Conservation (phyloP, 768 basidiomycete genomes). For the Kwoniella bestiolae region DNA sequence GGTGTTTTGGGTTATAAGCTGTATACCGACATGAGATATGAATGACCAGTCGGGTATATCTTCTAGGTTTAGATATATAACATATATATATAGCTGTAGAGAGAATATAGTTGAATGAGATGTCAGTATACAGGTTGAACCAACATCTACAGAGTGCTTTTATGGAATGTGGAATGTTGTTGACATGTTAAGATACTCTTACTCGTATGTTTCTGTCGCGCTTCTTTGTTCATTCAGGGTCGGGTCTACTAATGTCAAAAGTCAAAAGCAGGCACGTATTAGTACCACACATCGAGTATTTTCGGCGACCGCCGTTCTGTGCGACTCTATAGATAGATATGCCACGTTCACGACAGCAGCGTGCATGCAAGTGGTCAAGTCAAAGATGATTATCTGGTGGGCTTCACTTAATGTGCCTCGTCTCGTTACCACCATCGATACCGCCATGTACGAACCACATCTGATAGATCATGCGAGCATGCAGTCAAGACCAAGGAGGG, state of each 20-base stretch:
- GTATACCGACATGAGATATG: neutral
- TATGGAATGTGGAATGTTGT: conserved; percentile 9
- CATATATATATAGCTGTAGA: too few species aligned
- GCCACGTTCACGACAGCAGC: neutral
- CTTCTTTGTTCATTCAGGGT: too few species aligned
- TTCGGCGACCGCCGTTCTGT: neutral
- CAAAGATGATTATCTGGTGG: too few species aligned
- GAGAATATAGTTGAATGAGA: neutral
- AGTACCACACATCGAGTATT: neutral
- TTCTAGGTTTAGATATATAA: neutral
- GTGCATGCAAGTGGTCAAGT: too few species aligned
- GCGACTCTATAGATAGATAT: neutral
- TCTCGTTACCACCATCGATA: too few species aligned
- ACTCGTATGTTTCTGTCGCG: too few species aligned
- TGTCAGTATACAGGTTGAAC: conserved; percentile 1
- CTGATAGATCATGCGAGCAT: conserved; percentile 37
- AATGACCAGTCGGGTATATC: neutral
- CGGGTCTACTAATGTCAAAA: neutral
- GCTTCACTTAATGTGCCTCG: too few species aligned
- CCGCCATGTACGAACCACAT: conserved; percentile 54
- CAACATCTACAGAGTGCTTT: conserved; percentile 3
- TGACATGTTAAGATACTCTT: neutral
- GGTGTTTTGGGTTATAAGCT: neutral
- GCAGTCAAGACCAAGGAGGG: conserved; percentile 23
- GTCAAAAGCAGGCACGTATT: neutral